phyloP scores from a whole-genome alignment of 495 filamentous ascomycete species.

The Penicillium chermesinum region DNA sequence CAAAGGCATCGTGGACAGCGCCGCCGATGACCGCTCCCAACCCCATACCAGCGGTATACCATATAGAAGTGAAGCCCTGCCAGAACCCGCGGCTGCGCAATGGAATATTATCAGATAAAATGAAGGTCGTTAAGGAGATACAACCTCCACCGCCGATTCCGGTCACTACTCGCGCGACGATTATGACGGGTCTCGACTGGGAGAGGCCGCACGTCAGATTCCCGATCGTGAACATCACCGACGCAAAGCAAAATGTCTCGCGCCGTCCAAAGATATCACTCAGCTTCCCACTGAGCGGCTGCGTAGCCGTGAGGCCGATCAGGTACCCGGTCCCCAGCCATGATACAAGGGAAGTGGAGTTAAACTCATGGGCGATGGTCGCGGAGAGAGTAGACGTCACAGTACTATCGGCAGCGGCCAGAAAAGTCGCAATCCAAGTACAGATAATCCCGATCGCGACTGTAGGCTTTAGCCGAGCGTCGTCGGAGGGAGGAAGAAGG shows the following conservation, averaged over 20 bases:
- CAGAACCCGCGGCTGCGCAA: slow-evolving; percentile 9
- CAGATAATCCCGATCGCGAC: slow-evolving; percentile 9
- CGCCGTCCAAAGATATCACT: slow-evolving; percentile 18
- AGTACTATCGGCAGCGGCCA: slow-evolving; percentile 16
- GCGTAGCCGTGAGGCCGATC: slow-evolving; percentile 13
- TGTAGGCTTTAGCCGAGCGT: neutral
- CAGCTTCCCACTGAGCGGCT: slow-evolving; percentile 16
- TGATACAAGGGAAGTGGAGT: slow-evolving; percentile 13
- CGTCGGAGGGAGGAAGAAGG: neutral
- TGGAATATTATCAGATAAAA: slow-evolving; percentile 13
- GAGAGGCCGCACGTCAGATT: slow-evolving; percentile 12
- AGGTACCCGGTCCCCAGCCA: slow-evolving; percentile 16
- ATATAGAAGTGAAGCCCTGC: slow-evolving; percentile 10
- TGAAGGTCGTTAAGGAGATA: slow-evolving; percentile 15
- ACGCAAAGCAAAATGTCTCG: slow-evolving; percentile 8
- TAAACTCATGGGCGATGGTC: slow-evolving; percentile 12
- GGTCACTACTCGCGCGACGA: slow-evolving; percentile 8
- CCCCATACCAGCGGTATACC: slow-evolving; percentile 13
- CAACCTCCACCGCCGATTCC: slow-evolving; percentile 16
- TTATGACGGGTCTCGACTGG: slow-evolving; percentile 2
- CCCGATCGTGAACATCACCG: slow-evolving; percentile 11
- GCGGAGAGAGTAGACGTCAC: slow-evolving; percentile 15
- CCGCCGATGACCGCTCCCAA: slow-evolving; percentile 12
- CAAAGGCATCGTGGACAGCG: slow-evolving; percentile 7
- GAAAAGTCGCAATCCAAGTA: slow-evolving; percentile 15